Evolutionary conservation across 2,329 filamentous ascomycete species (phyloP), one percentile per base, ranked within the genome.

Genomic region (Calonectria montana): DNA sequence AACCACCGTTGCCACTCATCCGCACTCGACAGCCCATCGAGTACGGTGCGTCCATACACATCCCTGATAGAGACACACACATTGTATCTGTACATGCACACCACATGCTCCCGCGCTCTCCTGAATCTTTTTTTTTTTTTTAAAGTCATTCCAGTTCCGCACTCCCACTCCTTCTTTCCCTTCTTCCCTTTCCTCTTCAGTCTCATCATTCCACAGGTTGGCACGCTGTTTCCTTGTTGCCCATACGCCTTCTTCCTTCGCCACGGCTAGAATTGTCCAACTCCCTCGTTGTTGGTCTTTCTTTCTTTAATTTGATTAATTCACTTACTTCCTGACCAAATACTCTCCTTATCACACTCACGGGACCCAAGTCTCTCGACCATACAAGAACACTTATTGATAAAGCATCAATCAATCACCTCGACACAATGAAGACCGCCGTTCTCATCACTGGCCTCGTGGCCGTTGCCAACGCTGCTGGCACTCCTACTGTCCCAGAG

Each of bases 401-500:
- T 70, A 67, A 67, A 73, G 55, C 57, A 68, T 48, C 43, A 62
- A 59, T 53, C 57, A 62, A 70, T 53, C 57, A 59, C 69, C 25
- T 50, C 37, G 77, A 73, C 79, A 87, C 65, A 71, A 90, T 91
- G 89, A 88, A 87, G 82, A 83, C 85, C 35, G 82, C 84, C 72
- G 76, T 84, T 76, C 74, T 90, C 71, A 80, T 87, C 64, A 84
- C 88, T 71, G 86, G 84, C 77, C 81, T 91, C 75, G 86, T 87
- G 75, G 85, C 86, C 77, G 78, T 86, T 72, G 81, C 80, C 70
- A 71, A 84, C 73, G 80, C 81, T 72, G 80, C 81, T 27, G 88
- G 88, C 67, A 83, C 83, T 13, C 89, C 90, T 62, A 90, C 89
- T 35, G 50, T 89, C 87, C 85, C 84, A 67, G 81, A 88, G 74